These are phyloP conservation scores for Helotiales sp. DNA, from an alignment of 2,329 filamentous ascomycete species.

Conservation along the genomic window DNA sequence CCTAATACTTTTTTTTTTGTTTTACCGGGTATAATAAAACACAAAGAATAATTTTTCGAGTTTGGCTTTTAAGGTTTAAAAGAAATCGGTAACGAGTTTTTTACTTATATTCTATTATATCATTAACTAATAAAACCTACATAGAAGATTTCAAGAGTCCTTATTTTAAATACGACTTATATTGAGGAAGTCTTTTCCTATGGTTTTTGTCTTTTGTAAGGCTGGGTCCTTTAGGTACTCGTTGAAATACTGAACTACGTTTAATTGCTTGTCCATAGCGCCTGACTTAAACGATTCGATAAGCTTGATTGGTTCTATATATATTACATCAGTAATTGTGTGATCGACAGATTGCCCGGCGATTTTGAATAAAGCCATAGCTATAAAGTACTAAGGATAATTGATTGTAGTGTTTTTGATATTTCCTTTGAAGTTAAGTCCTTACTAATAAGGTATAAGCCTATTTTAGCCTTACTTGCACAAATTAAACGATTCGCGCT, in stretches of 20 bases:
- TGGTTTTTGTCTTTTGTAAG: conserved; percentile 9
- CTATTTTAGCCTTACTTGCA: conserved; percentile 4
- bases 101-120: conserved; percentile 13
- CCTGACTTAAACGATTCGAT: conserved; percentile 10
- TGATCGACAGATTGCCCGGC: conserved; percentile 1
- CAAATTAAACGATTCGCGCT: background rate
- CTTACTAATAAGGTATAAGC: conserved; percentile 8
- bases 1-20: conserved; percentile 10
- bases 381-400: background rate
- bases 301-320: conserved; percentile 18
- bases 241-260: conserved; percentile 13
- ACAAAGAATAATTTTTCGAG: conserved; percentile 20
- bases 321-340: conserved; percentile 8
- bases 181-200: conserved; percentile 15
- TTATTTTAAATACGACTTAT: conserved; percentile 4
- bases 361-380: conserved; percentile 13
- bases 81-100: conserved; percentile 17
- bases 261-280: conserved; percentile 9
- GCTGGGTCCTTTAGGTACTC: conserved; percentile 7
- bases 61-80: conserved; percentile 12
- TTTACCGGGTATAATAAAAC: conserved; percentile 13
- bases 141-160: background rate
- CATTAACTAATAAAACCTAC: conserved; percentile 1
- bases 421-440: background rate
- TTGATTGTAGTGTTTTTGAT: conserved; percentile 3